These are phyloP conservation scores for Rosa rugosa DNA, from an alignment of 306 rosid genomes.

Conservation along the genomic window DNA sequence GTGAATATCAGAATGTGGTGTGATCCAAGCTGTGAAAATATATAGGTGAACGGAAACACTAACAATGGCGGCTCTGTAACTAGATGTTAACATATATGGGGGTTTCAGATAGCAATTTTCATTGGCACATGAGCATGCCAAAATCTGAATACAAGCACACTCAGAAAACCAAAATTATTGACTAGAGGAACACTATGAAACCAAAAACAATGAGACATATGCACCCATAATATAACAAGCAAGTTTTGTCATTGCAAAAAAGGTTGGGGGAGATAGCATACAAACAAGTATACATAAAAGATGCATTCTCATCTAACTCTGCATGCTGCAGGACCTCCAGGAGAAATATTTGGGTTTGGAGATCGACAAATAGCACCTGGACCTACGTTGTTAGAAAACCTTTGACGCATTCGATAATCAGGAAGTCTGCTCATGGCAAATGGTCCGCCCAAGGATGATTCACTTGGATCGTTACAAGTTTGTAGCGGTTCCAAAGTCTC, in stretches of 20 bases:
- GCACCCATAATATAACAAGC: constrained; percentile 19
- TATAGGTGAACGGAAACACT: neutral
- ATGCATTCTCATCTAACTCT: constrained; percentile 73
- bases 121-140: neutral
- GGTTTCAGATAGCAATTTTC: constrained; percentile 8
- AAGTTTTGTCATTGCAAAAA: constrained; percentile 31
- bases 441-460: constrained; percentile 55
- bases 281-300: constrained; percentile 32
- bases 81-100: constrained; percentile 9
- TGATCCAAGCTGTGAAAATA: neutral
- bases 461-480: constrained; percentile 60
- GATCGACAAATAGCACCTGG: constrained; percentile 82
- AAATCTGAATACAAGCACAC: constrained; percentile 21
- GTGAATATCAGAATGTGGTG: neutral
- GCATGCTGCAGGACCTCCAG: constrained; percentile 76
- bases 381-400: constrained; percentile 72
- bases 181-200: constrained; percentile 21
- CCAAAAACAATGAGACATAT: constrained; percentile 12
- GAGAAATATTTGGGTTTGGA: constrained; percentile 84
- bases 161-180: constrained; percentile 4
- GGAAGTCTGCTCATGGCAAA: constrained; percentile 68
- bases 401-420: constrained; percentile 67
- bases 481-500: constrained; percentile 97
- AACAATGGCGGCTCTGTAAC: neutral
- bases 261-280: constrained; percentile 28